phyloP scores from a whole-genome alignment of 331 rosid species.

The Quercus lobata region DNA sequence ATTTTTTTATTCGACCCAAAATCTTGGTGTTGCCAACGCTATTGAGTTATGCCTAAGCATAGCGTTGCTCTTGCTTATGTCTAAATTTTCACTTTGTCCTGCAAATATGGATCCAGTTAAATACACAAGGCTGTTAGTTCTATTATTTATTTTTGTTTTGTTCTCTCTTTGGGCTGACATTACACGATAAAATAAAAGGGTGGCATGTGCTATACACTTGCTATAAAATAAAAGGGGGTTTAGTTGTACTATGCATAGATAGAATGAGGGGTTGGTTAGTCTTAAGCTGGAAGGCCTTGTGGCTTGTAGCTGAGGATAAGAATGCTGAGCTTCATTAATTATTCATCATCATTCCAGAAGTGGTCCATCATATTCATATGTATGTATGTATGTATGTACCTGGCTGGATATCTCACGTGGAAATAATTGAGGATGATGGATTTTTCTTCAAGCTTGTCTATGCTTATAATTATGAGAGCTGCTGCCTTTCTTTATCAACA shows the following conservation, averaged over 20 bases:
- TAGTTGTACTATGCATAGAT: neutral
- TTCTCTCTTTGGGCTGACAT: neutral
- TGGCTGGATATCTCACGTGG: neutral
- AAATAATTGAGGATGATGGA: neutral
- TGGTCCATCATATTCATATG: neutral
- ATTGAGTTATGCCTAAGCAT: no score
- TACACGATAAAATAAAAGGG: neutral
- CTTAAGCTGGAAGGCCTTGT: no score
- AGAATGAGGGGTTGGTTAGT: neutral
- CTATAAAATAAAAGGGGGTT: neutral
- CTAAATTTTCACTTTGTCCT: no score
- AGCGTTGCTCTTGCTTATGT: no score
- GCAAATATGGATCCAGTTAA: no score
- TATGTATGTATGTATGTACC: neutral
- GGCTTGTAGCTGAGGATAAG: neutral
- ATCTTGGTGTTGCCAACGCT: neutral
- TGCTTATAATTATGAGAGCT: neutral
- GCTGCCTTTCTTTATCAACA: no score
- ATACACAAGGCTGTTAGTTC: no score
- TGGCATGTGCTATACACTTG: neutral
- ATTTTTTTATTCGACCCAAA: neutral
- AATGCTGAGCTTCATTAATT: neutral
- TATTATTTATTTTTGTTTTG: neutral
- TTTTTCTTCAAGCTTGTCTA: neutral
- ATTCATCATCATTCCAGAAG: neutral